Evolutionary conservation across 352 stramenopile genomes (phyloP).

Genomic region (Globisporangium carolinianum): DNA sequence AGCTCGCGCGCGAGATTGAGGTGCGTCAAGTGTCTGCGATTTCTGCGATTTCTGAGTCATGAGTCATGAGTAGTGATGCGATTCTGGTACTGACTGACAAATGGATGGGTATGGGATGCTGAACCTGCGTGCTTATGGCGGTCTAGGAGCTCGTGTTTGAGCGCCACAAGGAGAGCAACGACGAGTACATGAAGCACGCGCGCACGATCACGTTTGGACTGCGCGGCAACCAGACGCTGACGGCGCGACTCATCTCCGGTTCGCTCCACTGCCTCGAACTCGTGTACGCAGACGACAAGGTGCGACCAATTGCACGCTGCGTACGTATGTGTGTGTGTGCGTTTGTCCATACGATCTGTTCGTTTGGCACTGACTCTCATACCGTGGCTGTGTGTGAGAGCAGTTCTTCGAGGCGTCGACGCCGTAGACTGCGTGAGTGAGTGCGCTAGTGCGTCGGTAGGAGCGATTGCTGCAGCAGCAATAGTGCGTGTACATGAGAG

Average conservation of each 20-base stretch:
- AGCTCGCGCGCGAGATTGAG: conserved; percentile 70
- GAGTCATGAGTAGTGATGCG: no score
- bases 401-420: conserved; percentile 13
- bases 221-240: conserved; percentile 55
- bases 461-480: conserved; percentile 4
- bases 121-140: background rate
- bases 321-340: no score
- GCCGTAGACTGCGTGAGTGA: conserved; percentile 5
- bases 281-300: conserved; percentile 62
- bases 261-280: conserved; percentile 64
- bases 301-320: conserved; percentile 10
- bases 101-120: no score
- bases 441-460: conserved; percentile 5
- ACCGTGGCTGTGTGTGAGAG: background rate
- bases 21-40: conserved; percentile 12
- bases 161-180: conserved; percentile 73
- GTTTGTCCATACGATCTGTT: no score
- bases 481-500: background rate
- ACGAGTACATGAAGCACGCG: conserved; percentile 67
- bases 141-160: conserved; percentile 61
- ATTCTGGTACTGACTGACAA: no score
- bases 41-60: no score
- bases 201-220: conserved; percentile 77
- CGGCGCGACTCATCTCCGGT: conserved; percentile 57
- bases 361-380: no score